Evolutionary conservation across 2,329 filamentous ascomycete genomes (phyloP).

Genomic region (Penicillium sp.): DNA sequence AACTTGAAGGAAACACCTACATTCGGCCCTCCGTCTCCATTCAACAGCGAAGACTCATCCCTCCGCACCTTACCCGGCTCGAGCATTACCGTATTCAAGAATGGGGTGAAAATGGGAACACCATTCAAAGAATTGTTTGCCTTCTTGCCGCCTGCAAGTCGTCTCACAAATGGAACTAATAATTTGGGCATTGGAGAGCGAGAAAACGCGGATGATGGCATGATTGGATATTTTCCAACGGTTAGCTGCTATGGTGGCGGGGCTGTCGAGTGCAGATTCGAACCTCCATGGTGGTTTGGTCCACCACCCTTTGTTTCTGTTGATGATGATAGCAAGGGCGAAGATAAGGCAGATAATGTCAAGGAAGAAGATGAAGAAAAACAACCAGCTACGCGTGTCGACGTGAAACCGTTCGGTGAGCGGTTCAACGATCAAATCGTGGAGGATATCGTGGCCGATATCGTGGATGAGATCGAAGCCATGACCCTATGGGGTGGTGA

Average conservation of each 20-base stretch:
- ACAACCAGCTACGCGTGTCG: conserved; percentile 23
- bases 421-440: conserved; percentile 90
- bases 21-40: conserved; percentile 50
- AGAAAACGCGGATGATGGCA: conserved; percentile 87
- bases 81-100: conserved; percentile 86
- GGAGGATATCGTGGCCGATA: conserved; percentile 88
- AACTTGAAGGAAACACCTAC: conserved; percentile 44
- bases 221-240: conserved; percentile 92
- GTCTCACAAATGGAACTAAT: conserved; percentile 40
- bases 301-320: conserved; percentile 51
- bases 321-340: conserved; percentile 28
- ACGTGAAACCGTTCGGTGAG: conserved; percentile 62
- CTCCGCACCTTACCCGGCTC: conserved; percentile 83
- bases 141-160: conserved; percentile 84
- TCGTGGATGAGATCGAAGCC: conserved; percentile 84
- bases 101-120: conserved; percentile 79
- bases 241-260: conserved; percentile 90
- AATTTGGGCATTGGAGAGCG: conserved; percentile 62
- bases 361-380: neutral
- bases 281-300: conserved; percentile 86
- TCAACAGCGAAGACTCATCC: conserved; percentile 67
- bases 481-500: conserved; percentile 60
- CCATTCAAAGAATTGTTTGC: conserved; percentile 83
- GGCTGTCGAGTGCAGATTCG: conserved; percentile 89
- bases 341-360: neutral